phyloP scores from a whole-genome alignment of 495 filamentous ascomycete species.

The Lasiosphaeriaceae sp. region DNA sequence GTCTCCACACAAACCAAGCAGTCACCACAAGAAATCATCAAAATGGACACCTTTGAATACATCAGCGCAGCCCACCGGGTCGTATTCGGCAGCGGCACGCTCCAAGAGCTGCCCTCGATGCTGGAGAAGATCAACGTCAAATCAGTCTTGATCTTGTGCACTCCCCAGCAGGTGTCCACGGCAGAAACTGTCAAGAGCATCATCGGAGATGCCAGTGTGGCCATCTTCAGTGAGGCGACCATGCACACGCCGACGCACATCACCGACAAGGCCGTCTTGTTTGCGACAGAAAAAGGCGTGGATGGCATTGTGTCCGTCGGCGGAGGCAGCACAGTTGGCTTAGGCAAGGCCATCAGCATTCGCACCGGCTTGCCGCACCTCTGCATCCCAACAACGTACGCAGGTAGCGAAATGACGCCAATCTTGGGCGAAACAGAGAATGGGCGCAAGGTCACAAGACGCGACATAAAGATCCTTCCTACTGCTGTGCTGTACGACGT shows the following conservation, averaged over 20 bases:
- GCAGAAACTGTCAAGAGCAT: background rate
- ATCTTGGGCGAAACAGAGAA: slow-evolving; percentile 64
- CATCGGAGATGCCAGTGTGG: background rate
- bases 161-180: background rate
- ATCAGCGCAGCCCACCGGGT: slow-evolving; percentile 2
- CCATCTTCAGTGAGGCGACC: slow-evolving; percentile 3
- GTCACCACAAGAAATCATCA: too few relatives aligned
- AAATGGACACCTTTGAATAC: slow-evolving; percentile 5
- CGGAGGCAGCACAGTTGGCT: slow-evolving; percentile 62
- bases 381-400: slow-evolving; percentile 66
- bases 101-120: slow-evolving; percentile 1
- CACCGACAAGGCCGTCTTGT: background rate
- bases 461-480: slow-evolving; percentile 61
- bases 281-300: background rate
- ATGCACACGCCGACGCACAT: slow-evolving; percentile 5
- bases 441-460: slow-evolving; percentile 61
- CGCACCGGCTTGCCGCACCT: slow-evolving; percentile 61
- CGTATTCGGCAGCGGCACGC: slow-evolving; percentile 1
- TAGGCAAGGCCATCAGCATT: slow-evolving; percentile 65
- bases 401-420: slow-evolving; percentile 66
- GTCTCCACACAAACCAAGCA: too few relatives aligned
- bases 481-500: slow-evolving; percentile 68
- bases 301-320: slow-evolving; percentile 51
- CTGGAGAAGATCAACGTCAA: background rate
- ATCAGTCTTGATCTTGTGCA: slow-evolving; percentile 1